Base-by-base conservation (phyloP, 2,329 filamentous ascomycete genomes). In the Bretziella fagacearum region DNA sequence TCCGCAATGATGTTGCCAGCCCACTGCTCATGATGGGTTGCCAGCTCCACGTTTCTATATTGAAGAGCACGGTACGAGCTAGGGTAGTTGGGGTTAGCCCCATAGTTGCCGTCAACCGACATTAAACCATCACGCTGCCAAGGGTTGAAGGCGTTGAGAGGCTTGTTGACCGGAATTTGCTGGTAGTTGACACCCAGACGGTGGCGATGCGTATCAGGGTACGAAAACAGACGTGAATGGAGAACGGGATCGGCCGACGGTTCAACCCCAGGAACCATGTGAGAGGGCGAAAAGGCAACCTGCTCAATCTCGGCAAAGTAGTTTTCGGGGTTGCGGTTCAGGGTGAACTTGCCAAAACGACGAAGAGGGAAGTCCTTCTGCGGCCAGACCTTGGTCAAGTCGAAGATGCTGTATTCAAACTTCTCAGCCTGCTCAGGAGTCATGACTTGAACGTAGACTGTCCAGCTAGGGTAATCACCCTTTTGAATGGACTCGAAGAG, bases 91-190 rank as follows among this genome's bases (percentile, higher is more conserved):
- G 73, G 71, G 56, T 76, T 70, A 20, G 65, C 63, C 44, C 73
- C 74, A 54, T 77, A 74, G 62, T 78, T 78, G 48, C 65, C 65
- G 62, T 84, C 81, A 57, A 75, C 66, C 49, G 77, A 72, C 79
- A 84, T 85, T 50, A 60, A 57, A 13, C 82, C 82, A 56, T 85
- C 81, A 52, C 81, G 74, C 59, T 84, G 79, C 67, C 77, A 82
- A 53, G 81, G 81, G 54, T 80, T 68, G 67, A 73, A 68, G 62
- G 65, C 65, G 63, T 56, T 65, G 60, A 64, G 65, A 0, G 73
- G 69, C 45, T 65, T 65, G 61, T 79, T 79, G 54, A 75, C 70
- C 18, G 75, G 74, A 46, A 79, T 70, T 56, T 79, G 73, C 53
- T 77, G 70, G 60, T 77, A 79, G 62, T 80, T 80, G 44, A 66